Conservation (phyloP, 495 filamentous ascomycete genomes). For the Lophiotrema nucula region DNA sequence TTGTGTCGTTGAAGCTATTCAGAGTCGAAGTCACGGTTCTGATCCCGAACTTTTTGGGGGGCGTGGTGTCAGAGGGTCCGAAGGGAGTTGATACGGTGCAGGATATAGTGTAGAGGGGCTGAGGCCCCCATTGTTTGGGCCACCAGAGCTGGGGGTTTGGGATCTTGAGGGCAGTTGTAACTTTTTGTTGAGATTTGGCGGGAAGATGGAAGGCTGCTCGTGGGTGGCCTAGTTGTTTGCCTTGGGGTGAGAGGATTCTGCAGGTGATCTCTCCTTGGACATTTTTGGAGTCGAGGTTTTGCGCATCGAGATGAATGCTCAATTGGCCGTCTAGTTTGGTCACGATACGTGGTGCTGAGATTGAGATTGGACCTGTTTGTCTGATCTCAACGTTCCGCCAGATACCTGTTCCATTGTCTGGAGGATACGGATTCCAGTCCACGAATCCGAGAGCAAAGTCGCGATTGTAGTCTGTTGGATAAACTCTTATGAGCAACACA, state of each 20-base stretch:
- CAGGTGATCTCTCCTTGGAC: conserved; percentile 45
- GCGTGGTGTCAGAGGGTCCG: conserved; percentile 47
- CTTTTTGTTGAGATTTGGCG: not conserved
- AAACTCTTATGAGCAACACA: conserved; percentile 52
- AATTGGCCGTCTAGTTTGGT: conserved; percentile 41
- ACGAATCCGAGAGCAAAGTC: conserved; percentile 62
- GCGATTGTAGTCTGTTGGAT: conserved; percentile 59
- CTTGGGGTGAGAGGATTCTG: conserved; percentile 37
- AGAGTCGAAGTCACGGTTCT: conserved; percentile 53
- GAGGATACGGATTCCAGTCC: conserved; percentile 66
- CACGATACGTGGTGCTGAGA: conserved; percentile 51
- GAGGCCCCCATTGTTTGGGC: conserved; percentile 22
- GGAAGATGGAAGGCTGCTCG: not conserved
- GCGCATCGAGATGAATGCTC: conserved; percentile 48
- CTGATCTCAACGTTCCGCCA: conserved; percentile 62
- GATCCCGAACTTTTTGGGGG: conserved; percentile 52
- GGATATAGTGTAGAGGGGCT: conserved; percentile 38
- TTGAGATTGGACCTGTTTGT: conserved; percentile 54
- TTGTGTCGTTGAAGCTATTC: conserved; percentile 54
- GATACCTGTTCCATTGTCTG: conserved; percentile 59
- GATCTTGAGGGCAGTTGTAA: conserved; percentile 37
- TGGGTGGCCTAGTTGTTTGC: conserved; percentile 4
- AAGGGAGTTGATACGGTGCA: conserved; percentile 42
- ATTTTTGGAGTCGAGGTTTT: conserved; percentile 48
- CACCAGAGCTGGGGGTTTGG: conserved; percentile 44